Evolutionary conservation across 164 flowering plant species (phyloP).

Genomic region (Malania oleifera): DNA sequence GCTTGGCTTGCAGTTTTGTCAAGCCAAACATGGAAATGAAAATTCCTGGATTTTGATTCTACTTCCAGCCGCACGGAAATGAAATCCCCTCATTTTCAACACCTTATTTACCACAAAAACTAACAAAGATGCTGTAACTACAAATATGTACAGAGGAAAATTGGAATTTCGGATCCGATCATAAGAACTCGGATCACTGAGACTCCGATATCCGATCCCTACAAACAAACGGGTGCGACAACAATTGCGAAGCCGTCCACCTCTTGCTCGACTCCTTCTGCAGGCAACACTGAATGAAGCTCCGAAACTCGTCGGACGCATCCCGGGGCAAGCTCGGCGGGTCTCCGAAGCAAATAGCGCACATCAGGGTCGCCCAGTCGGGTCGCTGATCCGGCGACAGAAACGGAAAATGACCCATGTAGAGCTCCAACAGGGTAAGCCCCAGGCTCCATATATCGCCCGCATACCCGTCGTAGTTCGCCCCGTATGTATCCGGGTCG

Average conservation of each 20-base stretch:
- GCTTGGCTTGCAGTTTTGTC: too few relatives aligned
- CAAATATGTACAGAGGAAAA: too few relatives aligned
- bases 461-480: conserved; percentile 55
- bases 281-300: conserved; percentile 61
- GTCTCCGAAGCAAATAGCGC: conserved; percentile 77
- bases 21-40: too few relatives aligned
- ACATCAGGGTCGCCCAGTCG: conserved; percentile 85
- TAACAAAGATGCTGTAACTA: too few relatives aligned
- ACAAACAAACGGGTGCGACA: conserved; percentile 57
- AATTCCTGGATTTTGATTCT: too few relatives aligned
- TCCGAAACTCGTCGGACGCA: conserved; percentile 48
- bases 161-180: too few relatives aligned
- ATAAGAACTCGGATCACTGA: too few relatives aligned
- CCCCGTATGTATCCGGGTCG: conserved; percentile 66
- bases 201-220: too few relatives aligned
- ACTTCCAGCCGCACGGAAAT: too few relatives aligned
- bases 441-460: conserved; percentile 85
- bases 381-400: conserved; percentile 59
- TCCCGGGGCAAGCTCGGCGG: conserved; percentile 52
- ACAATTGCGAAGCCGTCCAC: conserved; percentile 51
- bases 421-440: conserved; percentile 59
- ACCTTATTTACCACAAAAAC: too few relatives aligned
- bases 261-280: conserved; percentile 62
- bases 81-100: too few relatives aligned
- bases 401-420: conserved; percentile 70